Evolutionary conservation across 345 rosid species (phyloP), one percentile per base, ranked within the genome.

Genomic region (Brassica carinata): DNA sequence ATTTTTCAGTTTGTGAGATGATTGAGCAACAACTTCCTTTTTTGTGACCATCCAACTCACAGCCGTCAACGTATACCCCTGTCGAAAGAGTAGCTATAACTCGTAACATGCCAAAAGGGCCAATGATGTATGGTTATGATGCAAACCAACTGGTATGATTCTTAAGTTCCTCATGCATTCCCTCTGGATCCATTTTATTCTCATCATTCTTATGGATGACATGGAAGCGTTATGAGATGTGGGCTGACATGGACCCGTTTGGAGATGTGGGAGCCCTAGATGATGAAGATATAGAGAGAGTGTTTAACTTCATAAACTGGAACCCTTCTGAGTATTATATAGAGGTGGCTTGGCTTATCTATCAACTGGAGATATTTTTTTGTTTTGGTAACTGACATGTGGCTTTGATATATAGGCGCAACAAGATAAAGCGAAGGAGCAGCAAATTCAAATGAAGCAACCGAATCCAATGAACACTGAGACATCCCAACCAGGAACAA

Each of bases 211-310:
- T 59, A 78, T 68, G 72, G 70, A 36, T 36, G 9, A 38, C 45
- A 38, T 8, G 45, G 61, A 73, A 73, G 10, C 48, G 61, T 40
- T 17, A 15, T 75, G 74, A 53, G 87, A 78, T 85, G 87, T 93
- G 93, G 98, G 98, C 2, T 40, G 53, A 43, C 53, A 43, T 93
- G 66, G 99, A 93, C 51, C 88, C 89, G 83, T 95, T 93, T 89
- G 99, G 92, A 69, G 99, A 94, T 79, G 90, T 92, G 76, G 98
- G 94, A 64, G 87, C 95, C 75, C 84, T 94, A 15, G 97, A 94
- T 71, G 98, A 92, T 82, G 97, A 86, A 83, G 99, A 96, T 76
- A 92, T 94, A 84, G 90, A 97, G 79, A 90, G 88, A 84, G 75
- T 92, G 86, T 91, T 95, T 88, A 86, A 92, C 64, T 79, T 4